phyloP scores from a whole-genome alignment of 2,329 filamentous ascomycete genomes.

The Pseudocercospora pini-densiflorae region DNA sequence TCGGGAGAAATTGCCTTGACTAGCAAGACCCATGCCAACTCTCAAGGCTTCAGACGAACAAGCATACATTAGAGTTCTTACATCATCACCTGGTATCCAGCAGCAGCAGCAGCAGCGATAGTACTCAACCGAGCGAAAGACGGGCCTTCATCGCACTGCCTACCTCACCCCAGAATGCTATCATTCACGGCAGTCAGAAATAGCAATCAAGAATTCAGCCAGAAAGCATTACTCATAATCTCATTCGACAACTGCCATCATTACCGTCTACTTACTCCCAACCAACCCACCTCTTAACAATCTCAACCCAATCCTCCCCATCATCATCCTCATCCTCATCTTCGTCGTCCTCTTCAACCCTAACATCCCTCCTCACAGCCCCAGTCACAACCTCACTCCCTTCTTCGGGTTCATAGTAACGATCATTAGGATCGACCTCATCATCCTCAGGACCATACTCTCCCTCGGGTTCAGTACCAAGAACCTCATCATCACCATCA shows the following conservation, averaged over 20 bases:
- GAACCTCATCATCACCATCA: constrained; percentile 2
- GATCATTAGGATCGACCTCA: constrained; percentile 6
- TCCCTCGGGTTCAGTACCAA: not conserved
- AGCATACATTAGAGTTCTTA: too few species aligned
- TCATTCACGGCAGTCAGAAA: not conserved
- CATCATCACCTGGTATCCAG: too few species aligned
- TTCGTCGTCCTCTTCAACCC: not conserved
- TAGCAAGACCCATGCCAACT: too few species aligned
- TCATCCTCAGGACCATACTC: constrained; percentile 3
- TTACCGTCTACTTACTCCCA: not conserved
- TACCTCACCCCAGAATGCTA: too few species aligned
- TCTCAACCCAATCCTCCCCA: constrained; percentile 1
- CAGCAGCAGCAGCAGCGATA: too few species aligned
- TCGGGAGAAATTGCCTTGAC: too few species aligned
- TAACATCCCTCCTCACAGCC: constrained; percentile 5
- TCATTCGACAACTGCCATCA: not conserved
- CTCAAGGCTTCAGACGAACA: too few species aligned
- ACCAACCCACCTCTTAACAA: constrained; percentile 10
- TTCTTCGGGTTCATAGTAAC: constrained; percentile 5
- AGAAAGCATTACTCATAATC: not conserved
- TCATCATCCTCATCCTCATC: not conserved
- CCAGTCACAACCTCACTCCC: not conserved
- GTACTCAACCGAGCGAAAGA: too few species aligned
- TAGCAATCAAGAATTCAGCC: not conserved
- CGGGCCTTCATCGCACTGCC: too few species aligned